Evolutionary conservation across 371 early-diverging fungal species (phyloP), one percentile per base, ranked within the genome.

Genomic region (Entomophthora muscae): DNA sequence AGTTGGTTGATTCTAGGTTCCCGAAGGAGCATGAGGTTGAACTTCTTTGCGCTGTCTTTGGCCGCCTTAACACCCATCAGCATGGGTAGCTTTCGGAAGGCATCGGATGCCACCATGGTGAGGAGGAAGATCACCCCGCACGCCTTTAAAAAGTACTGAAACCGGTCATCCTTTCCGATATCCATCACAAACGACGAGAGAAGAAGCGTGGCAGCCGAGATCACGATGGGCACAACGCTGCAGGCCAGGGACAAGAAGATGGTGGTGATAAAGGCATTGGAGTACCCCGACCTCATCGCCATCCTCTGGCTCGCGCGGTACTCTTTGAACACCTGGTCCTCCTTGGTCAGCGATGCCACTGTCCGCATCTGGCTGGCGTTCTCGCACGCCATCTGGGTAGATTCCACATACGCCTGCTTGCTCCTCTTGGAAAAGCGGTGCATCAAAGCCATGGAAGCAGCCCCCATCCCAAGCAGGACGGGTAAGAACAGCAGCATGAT

Each of bases 361-460:
- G 95, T 94, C 31, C 92, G 80, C 52, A 95, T 85, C 67, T 83
- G 81, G 60, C 79, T 78, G 61, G 94, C 83, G 21, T 89, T 88
- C 70, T 84, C 67, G 68, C 81, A 79, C 54, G 91, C 89, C 52
- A 82, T 78, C 70, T 83, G 80, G 66, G 82, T 81, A 54, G 85
- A 80, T 26, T 79, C 67, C 65, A 80, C 80, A 63, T 85, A 85
- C 0, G 83, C 79, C 63, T 78, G 78, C 63, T 80, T 76, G 13
- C 77, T 82, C 64, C 79, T 76, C 64, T 74, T 73, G 53, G 79
- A 80, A n/a, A 65, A 67, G 1, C 64, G 58, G 2, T 61, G 30
- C 1, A 61, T 3, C 65, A 64, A 61, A 22, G 52, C 63, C 28
- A 61, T 55, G 23, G 59, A 42, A 27, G 65, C 42, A 26, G 24